Evolutionary conservation across 2,329 filamentous ascomycete species (phyloP), one percentile per base, ranked within the genome.

Genomic region (Curvularia eragrostidis): DNA sequence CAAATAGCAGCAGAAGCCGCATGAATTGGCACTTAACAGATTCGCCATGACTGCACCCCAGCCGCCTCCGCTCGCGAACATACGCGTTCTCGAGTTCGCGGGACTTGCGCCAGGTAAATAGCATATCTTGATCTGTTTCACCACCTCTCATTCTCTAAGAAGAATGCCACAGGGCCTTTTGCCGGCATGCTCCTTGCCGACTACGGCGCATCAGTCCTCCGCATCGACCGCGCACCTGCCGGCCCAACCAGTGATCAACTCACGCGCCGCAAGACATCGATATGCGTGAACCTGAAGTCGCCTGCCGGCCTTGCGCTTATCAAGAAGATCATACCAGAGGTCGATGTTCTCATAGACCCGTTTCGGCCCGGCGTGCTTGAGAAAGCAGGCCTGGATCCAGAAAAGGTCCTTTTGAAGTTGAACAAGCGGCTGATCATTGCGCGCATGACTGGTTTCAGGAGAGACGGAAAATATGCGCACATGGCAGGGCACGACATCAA

Each of bases 401-500:
- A 82, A 7, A 83, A 85, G 0, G 84, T 85, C 1, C 82, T 97
- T 7, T 79, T 87, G 26, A 80, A 78, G 23, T 72, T 85, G 18
- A 97, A 97, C 75, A 89, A 89, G 10, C 82, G 88, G 0, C 80
- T 98, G 2, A 87, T 98, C 52, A 87, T 96, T 55, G 92, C 86
- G 7, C 88, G 94, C 39, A 89, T 98, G 85, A 95, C 93, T 2
- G 94, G 94, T 0, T 98, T 97, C 77, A 84, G 94, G 12, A 84
- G 93, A 38, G 91, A 96, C 77, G 94, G 93, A 0, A 89, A 87
- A 68, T 98, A 97, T 78, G 86, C 85, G 47, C 79, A 84, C 69
- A 97, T 97, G 93, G 93, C 93, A 0, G 93, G 93, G 5, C 93
- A 97, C 74, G 93, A 97, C 75, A 97, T 97, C 76, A 97, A 98